These are phyloP conservation scores for Novymonas esmeraldas DNA, from an alignment of 208 protist genomes.

Conservation along the genomic window DNA sequence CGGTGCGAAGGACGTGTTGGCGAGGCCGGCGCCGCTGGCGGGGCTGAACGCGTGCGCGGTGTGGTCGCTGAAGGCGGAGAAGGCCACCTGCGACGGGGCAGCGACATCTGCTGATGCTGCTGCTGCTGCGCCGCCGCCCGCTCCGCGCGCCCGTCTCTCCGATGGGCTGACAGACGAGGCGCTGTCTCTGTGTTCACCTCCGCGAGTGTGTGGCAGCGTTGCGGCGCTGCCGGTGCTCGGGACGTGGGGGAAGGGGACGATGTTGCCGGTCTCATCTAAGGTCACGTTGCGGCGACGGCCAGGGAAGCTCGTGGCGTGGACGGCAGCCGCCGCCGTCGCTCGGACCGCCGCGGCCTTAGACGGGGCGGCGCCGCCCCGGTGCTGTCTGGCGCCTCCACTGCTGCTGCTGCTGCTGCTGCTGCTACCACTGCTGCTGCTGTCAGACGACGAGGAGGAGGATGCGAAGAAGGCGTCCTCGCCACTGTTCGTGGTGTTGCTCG, in stretches of 20 bases:
- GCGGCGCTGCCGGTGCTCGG: slow-evolving; percentile 6
- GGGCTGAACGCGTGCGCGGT: background rate
- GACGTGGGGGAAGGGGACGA: slow-evolving; percentile 17
- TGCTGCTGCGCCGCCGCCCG: background rate
- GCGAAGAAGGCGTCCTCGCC: slow-evolving; percentile 33
- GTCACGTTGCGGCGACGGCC: slow-evolving; percentile 27
- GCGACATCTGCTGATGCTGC: background rate
- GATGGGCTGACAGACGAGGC: too few relatives aligned
- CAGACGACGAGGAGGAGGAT: slow-evolving; percentile 13
- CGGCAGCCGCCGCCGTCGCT: background rate
- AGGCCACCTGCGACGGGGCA: too few relatives aligned
- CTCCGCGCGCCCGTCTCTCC: background rate
- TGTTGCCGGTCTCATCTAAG: slow-evolving; percentile 25
- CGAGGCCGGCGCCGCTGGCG: background rate
- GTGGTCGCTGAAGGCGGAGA: background rate
- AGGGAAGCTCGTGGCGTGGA: slow-evolving; percentile 5
- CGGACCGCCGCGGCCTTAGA: too few relatives aligned
- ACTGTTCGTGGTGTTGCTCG: slow-evolving; percentile 22
- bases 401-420: background rate
- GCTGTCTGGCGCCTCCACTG: too few relatives aligned
- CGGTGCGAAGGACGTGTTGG: slow-evolving; percentile 29
- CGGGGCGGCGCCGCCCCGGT: too few relatives aligned
- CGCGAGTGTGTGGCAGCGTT: background rate
- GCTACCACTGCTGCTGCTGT: background rate
- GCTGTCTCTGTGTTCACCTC: background rate